Base-by-base conservation (phyloP, 176 grass and related monocot genomes). In the Pontederia paniculata region DNA sequence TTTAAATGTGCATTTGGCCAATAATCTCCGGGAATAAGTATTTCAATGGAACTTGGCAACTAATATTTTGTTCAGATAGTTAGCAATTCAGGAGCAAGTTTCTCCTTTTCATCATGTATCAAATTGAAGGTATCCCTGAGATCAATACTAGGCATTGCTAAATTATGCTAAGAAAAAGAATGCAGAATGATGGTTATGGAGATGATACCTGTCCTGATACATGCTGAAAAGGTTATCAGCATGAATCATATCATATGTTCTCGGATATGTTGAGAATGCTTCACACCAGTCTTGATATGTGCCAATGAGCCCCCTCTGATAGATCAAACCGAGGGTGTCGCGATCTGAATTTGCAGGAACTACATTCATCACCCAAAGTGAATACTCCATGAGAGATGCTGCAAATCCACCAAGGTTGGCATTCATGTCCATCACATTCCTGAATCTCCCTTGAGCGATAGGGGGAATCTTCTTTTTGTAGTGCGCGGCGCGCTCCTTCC, bases 261-360 rank as follows among this genome's bases (percentile, higher is more conserved):
- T 89, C n/a, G 90, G 90, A 73, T 96, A 96, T 0, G 90, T 96
- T 1, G 85, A 89, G 70, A 96, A 96, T 21, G 85, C 90, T 72
- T 96, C 85, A 14, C 90, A 96, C 90, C 90, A 96, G 59, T 96
- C 90, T 76, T 96, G 90, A 64, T 89, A 89, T 2, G 90, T 96
- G 58, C 90, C 90, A 23, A 96, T 78, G 67, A 96, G 89, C 22
- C 90, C 90, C 52, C 90, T 58, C 52, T 96, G 85, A 2, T 83
- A 96, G 41, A 96, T 83, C 10, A 84, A 73, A 20, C 90, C 85
- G 19, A 96, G 85, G 2, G 90, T 96, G 70, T 89, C 82, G 41
- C 21, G 66, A 22, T 76, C 77, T 4, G 81, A 83, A 68, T 78
- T 82, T 9, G 81, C 76, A 0, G 90, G 85, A 2, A 89, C 79